Evolutionary conservation across 768 basidiomycete genomes (phyloP), one percentile per base, ranked within the genome.

Genomic region (Termitomyces sp.): DNA sequence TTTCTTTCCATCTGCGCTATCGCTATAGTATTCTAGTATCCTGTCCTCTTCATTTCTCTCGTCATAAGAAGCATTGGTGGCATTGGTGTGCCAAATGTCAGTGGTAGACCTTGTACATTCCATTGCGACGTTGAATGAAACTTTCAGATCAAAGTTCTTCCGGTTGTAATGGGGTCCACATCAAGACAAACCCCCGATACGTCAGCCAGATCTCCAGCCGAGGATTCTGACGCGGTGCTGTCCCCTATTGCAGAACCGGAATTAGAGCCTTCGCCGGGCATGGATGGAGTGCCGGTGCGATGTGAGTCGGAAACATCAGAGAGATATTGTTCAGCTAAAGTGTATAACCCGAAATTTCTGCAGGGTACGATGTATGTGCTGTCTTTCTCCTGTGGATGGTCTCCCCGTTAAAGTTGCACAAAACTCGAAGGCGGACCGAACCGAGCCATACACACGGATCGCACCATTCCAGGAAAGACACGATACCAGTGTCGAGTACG

Each of bases 331-430:
- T 40, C 20, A 38, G 55, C 36, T 52, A 55, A 35, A 59, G 16
- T 32, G 53, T 33, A 64, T 50, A 57, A 33, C 59, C 65, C 50
- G 66, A 51, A 57, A 56, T 59, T 61, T 64, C 28, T 62, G n/a
- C 61, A 91, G 90, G 90, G 91, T 93, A 89, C 76, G 90, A 92
- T 79, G 90, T 93, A 77, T 65, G 90, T 85, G 59, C 50, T 56
- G 57, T 62, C 61, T 59, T 12, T 62, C 59, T 52, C 57, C 56
- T 65, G 55, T 62, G 47, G 62, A 57, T 56, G 62, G 57, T 51
- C 38, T 65, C 54, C 65, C 46, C 63, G 62, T 62, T 63, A 60
- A 68, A 64, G 53, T 50, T 57, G 56, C 49, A 59, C 58, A 57
- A 33, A 41, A 43, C 28, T 43, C 10, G 51, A 69, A 93, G 91